phyloP scores from a whole-genome alignment of 2,329 filamentous ascomycete genomes.

The Phoma sp. region DNA sequence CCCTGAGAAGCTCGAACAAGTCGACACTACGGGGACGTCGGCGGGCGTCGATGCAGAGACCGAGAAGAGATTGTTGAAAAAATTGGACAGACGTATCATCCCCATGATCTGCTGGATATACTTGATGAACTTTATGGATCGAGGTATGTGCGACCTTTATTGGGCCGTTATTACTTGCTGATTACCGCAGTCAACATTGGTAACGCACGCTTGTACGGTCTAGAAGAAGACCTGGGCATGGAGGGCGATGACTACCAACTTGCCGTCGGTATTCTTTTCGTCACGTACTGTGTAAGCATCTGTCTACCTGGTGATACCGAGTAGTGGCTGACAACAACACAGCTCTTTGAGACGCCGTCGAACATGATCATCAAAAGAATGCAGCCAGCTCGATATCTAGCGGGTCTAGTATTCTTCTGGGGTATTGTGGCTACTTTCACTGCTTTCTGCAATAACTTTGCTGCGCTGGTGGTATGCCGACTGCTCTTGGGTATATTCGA shows the following conservation, averaged over 20 bases:
- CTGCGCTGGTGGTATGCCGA: conserved; percentile 35
- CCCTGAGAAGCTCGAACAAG: conserved; percentile 23
- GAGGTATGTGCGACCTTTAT: conserved; percentile 44
- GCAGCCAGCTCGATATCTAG: conserved; percentile 34
- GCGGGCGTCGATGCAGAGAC: conserved; percentile 52
- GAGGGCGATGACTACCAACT: conserved; percentile 32
- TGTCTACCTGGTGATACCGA: conserved; percentile 15
- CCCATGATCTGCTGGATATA: conserved; percentile 65
- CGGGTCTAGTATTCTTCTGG: conserved; percentile 35
- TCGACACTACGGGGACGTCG: conserved; percentile 15
- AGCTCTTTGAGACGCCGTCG: conserved; percentile 55
- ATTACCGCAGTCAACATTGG: conserved; percentile 37
- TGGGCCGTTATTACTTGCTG: not conserved
- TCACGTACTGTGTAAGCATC: conserved; percentile 34
- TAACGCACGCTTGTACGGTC: conserved; percentile 50
- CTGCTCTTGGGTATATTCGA: conserved; percentile 42
- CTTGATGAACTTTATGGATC: conserved; percentile 55
- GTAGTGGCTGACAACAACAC: conserved; percentile 35
- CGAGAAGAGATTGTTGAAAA: conserved; percentile 57
- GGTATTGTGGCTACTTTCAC: conserved; percentile 32
- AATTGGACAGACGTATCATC: conserved; percentile 58
- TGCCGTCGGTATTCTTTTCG: conserved; percentile 33
- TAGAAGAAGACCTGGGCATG: conserved; percentile 32
- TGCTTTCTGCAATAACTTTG: conserved; percentile 37
- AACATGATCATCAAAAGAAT: conserved; percentile 57